These are phyloP conservation scores for Cephalotrichum gorgonifer DNA, from an alignment of 2,329 filamentous ascomycete genomes.

Conservation along the genomic window DNA sequence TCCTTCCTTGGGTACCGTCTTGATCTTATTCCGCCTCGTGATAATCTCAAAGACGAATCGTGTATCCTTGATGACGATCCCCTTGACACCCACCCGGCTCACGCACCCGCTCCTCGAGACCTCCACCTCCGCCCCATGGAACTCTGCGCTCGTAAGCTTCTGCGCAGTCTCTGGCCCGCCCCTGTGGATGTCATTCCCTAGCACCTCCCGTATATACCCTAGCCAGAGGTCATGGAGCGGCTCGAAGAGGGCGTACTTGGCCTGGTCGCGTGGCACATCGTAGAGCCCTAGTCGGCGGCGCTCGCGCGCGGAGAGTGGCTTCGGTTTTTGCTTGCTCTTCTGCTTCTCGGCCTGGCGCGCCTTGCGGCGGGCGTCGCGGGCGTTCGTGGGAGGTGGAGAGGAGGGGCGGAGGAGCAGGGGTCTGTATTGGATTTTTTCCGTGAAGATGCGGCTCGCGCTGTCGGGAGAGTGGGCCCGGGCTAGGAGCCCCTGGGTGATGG, in stretches of 20 bases:
- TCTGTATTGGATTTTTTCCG: slow-evolving; percentile 73
- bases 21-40: slow-evolving; percentile 59
- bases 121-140: slow-evolving; percentile 75
- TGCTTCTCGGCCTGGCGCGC: slow-evolving; percentile 33
- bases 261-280: slow-evolving; percentile 56
- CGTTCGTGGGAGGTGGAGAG: slow-evolving; percentile 53
- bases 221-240: slow-evolving; percentile 73
- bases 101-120: slow-evolving; percentile 75
- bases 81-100: slow-evolving; percentile 69
- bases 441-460: slow-evolving; percentile 60
- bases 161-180: slow-evolving; percentile 53
- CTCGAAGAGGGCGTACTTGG: slow-evolving; percentile 60
- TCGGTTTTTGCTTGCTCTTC: slow-evolving; percentile 41
- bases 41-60: slow-evolving; percentile 81
- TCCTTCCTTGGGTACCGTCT: slow-evolving; percentile 80
- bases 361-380: slow-evolving; percentile 45
- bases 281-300: slow-evolving; percentile 66
- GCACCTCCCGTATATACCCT: slow-evolving; percentile 72
- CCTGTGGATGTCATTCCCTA: slow-evolving; percentile 50
- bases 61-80: slow-evolving; percentile 83
- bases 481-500: slow-evolving; percentile 54
- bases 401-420: slow-evolving; percentile 70
- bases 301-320: slow-evolving; percentile 68
- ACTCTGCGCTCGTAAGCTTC: slow-evolving; percentile 77
- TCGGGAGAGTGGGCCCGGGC: slow-evolving; percentile 68